Base-by-base conservation (phyloP, 345 rosid species). In the Reutealis trisperma region DNA sequence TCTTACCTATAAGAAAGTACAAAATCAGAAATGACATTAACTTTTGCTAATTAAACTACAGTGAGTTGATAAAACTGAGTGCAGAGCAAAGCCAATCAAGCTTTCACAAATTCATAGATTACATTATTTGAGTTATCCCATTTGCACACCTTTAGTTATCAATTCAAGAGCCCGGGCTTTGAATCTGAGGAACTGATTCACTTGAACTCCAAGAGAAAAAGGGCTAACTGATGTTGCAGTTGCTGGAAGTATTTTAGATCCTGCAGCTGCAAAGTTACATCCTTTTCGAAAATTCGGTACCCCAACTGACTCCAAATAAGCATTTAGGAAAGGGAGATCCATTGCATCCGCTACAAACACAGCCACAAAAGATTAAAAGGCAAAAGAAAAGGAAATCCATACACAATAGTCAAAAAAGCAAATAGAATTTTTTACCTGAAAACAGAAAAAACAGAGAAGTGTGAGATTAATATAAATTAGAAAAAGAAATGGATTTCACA, bases 251-350 rank as follows among this genome's bases (percentile, higher is more conserved):
- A 92, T 83, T 1, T 90, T 92, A 1, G 99, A 89, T 30, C 91
- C 98, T 19, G 98, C 99, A 10, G 96, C 92, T 5, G 99, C 98
- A 78, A 90, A 96, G 82, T 96, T 96, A 83, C 97, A 91, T 3
- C 98, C 99, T 77, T 75, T 92, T 6, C 78, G 89, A 83, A 93
- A 93, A 85, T 79, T 93, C 5, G 99, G 99, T 11, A 76, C 15
- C 27, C 99, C 99, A 15, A 92, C 52, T 67, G 99, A 89, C 71
- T 96, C 98, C 83, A 96, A 80, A 83, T 96, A 92, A 3, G 98
- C 90, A 82, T 91, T 92, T 64, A 96, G 87, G 80, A 93, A 92
- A 52, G 98, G 97, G 58, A 92, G 78, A 81, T 93, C 94, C 98
- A 96, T 92, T 75, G 90, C 97, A 83, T 90, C 98, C 98, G 92